Evolutionary conservation across 805 yeast species (phyloP), one percentile per base, ranked within the genome.

Genomic region (Cyberlindnera bimundalis): DNA sequence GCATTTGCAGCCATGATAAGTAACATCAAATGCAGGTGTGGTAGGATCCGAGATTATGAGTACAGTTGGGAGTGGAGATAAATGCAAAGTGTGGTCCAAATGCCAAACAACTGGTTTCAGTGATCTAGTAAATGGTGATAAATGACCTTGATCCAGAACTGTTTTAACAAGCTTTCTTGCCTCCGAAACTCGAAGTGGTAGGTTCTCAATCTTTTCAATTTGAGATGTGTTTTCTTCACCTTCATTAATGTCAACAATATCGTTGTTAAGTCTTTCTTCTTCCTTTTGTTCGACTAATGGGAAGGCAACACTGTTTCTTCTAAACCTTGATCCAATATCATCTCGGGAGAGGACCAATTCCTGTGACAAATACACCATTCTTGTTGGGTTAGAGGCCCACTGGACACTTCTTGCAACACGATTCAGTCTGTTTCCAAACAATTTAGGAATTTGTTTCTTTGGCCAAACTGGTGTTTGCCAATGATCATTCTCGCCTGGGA

Each of bases 401-500:
- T 68, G 64, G 31, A 79, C 63, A 47, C 75, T 70, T 35, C 73
- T 71, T 11, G 73, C 74, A 2, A 79, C 65, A 45, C 88, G 70
- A 25, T 73, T 76, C 27, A 91, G 62, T 45, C 93, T 70, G 42
- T 72, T 78, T 4, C 85, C 78, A 57, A 91, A 90, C 2, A 83
- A 64, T 19, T 69, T 66, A 0, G 98, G 96, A 2, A 93, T 72
- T 1, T 79, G 70, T 15, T 69, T 66, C 53, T 82, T 84, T 0
- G 99, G 99, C 80, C 87, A 80, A 1, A 76, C 62, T 36, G 81
- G 69, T 1, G 93, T 76, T 26, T 81, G 80, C 97, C 98, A 93
- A 0, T 96, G 96, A 62, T 93, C 99, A 51, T 87, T 84, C 30
- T 78, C 77, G 1, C 99, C 98, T 0, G 98, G 97, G 1, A 91